Evolutionary conservation across 805 yeast genomes (phyloP).

Genomic region (Hanseniaspora thailandica): DNA sequence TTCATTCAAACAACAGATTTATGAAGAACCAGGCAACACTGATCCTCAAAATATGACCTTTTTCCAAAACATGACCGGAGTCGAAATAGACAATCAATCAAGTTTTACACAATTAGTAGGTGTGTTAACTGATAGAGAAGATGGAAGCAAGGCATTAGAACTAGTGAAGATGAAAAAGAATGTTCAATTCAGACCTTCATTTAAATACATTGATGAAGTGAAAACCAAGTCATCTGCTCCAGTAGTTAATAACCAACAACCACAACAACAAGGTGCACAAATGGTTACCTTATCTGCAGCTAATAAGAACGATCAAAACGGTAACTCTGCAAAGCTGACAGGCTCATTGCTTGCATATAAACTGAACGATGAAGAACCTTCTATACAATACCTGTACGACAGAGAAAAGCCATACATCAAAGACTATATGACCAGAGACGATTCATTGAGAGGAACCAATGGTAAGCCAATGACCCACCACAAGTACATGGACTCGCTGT

Average conservation of each 20-base stretch:
- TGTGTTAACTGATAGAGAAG: conserved; percentile 17
- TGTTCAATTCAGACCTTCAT: conserved; percentile 70
- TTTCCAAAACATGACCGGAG: conserved; percentile 56
- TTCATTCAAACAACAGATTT: conserved; percentile 55
- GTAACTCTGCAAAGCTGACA: conserved; percentile 40
- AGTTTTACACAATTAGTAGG: conserved; percentile 26
- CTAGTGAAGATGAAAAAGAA: conserved; percentile 54
- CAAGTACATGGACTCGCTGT: not conserved
- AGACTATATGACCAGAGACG: not conserved
- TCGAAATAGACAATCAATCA: conserved; percentile 39
- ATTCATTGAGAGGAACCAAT: not conserved
- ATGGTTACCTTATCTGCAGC: conserved; percentile 72
- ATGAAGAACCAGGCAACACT: conserved; percentile 44
- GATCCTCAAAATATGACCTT: conserved; percentile 47
- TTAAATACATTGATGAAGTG: conserved; percentile 62
- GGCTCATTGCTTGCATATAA: conserved; percentile 61
- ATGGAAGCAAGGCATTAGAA: conserved; percentile 42
- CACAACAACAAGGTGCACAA: conserved; percentile 37
- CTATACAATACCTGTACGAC: conserved; percentile 21
- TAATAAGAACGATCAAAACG: conserved; percentile 43
- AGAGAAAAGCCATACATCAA: conserved; percentile 9
- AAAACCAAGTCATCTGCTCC: conserved; percentile 17
- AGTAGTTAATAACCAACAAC: conserved; percentile 21
- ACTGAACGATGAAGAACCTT: conserved; percentile 49
- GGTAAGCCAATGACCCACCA: conserved; percentile 4